Percentiles rank a stretch among this genome's conserved stretches.
phyloP scores from a whole-genome alignment of 2,329 filamentous ascomycete species.

The Claviceps purpurea region DNA sequence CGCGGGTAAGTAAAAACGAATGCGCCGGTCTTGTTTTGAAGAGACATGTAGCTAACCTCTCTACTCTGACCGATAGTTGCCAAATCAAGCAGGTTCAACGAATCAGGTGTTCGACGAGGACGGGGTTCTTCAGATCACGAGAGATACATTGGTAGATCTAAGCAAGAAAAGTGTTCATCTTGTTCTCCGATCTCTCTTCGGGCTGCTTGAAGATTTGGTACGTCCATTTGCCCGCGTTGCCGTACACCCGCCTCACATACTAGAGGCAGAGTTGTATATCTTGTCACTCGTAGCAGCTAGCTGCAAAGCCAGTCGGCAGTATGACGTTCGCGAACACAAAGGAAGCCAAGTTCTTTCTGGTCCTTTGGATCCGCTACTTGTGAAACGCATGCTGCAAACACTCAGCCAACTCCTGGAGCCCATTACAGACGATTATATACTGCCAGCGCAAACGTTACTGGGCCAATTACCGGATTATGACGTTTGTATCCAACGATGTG shows the following conservation, averaged over 20 bases:
- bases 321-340: constrained; percentile 13
- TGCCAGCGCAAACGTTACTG: constrained; percentile 44
- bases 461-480: constrained; percentile 33
- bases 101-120: constrained; percentile 29
- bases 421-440: constrained; percentile 41
- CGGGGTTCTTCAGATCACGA: constrained; percentile 46
- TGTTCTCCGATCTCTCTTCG: constrained; percentile 44
- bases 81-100: constrained; percentile 7
- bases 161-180: constrained; percentile 38
- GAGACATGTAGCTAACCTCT: background rate
- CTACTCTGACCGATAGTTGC: constrained; percentile 4
- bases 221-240: constrained; percentile 38
- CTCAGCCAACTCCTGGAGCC: constrained; percentile 45
- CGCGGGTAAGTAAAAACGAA: constrained; percentile 33
- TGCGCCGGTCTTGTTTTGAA: background rate
- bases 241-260: constrained; percentile 43
- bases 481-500: constrained; percentile 20
- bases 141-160: constrained; percentile 47
- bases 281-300: constrained; percentile 51
- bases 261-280: constrained; percentile 53
- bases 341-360: constrained; percentile 16
- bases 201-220: constrained; percentile 44
- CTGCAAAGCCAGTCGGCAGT: constrained; percentile 45
- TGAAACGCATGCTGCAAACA: constrained; percentile 40
- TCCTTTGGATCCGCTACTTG: constrained; percentile 35